Evolutionary conservation across 306 rosid genomes (phyloP).

Genomic region (Medicago truncatula): DNA sequence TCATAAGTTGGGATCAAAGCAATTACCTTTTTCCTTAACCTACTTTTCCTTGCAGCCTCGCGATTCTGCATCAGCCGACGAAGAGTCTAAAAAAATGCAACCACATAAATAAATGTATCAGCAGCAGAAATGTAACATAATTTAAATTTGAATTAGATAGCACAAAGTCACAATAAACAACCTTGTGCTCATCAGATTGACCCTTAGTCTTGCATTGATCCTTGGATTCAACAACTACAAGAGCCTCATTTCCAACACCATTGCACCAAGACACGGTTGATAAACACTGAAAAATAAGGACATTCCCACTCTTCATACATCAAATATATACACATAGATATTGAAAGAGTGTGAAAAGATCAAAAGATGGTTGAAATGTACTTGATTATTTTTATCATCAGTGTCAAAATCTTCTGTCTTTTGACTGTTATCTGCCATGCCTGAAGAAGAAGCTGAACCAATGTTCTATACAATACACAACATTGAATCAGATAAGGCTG

Average conservation of each 20-base stretch:
- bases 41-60: slow-evolving; percentile 91
- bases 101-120: background rate
- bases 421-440: slow-evolving; percentile 78
- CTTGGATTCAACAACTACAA: slow-evolving; percentile 65
- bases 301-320: background rate
- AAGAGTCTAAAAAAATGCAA: slow-evolving; percentile 51
- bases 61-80: slow-evolving; percentile 86
- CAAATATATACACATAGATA: background rate
- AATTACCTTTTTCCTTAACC: slow-evolving; percentile 82
- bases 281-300: background rate
- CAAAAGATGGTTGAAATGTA: background rate
- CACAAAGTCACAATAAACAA: slow-evolving; percentile 28
- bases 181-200: slow-evolving; percentile 75
- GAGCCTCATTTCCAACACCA: slow-evolving; percentile 57
- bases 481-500: slow-evolving; percentile 9
- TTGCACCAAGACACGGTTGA: slow-evolving; percentile 53
- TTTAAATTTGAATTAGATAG: background rate
- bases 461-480: slow-evolving; percentile 46
- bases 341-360: background rate
- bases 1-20: background rate
- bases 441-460: slow-evolving; percentile 54
- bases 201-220: slow-evolving; percentile 56
- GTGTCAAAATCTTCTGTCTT: slow-evolving; percentile 79
- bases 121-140: slow-evolving; percentile 10
- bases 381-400: slow-evolving; percentile 59